Conservation (phyloP, 257 asterid species). For the Nemophila menziesii region DNA sequence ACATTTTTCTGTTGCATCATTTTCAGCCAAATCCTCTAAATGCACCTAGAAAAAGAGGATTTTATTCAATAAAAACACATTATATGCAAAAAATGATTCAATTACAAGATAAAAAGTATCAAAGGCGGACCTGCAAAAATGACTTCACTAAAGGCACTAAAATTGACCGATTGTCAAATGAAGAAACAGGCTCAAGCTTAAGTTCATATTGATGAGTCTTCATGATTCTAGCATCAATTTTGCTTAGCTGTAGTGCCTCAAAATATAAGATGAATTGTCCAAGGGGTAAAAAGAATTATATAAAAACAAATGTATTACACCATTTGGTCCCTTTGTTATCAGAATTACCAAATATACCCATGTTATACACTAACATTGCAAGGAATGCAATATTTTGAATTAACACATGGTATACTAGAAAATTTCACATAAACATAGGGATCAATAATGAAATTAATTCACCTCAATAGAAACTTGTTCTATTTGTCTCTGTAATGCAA, state of each 20-base stretch:
- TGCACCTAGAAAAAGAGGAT: constrained; percentile 39
- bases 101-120: constrained; percentile 1
- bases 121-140: constrained; percentile 57
- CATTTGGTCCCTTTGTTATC: no score
- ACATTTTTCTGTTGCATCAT: constrained; percentile 84
- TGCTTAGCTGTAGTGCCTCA: no score
- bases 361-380: no score
- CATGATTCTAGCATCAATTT: constrained; percentile 75
- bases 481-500: no score
- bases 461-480: no score
- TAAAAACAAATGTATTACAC: no score
- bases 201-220: constrained; percentile 44
- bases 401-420: no score
- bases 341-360: no score
- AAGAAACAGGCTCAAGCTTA: constrained; percentile 55
- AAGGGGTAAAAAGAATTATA: no score
- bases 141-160: constrained; percentile 70
- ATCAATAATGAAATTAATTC: constrained; percentile 76
- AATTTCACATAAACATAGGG: constrained; percentile 10
- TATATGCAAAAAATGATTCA: constrained; percentile 1
- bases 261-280: no score
- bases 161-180: constrained; percentile 53
- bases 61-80: constrained; percentile 8
- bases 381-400: no score
- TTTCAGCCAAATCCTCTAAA: constrained; percentile 79